phyloP scores from a whole-genome alignment of 495 filamentous ascomycete species.

The Hypoxylon rickii region DNA sequence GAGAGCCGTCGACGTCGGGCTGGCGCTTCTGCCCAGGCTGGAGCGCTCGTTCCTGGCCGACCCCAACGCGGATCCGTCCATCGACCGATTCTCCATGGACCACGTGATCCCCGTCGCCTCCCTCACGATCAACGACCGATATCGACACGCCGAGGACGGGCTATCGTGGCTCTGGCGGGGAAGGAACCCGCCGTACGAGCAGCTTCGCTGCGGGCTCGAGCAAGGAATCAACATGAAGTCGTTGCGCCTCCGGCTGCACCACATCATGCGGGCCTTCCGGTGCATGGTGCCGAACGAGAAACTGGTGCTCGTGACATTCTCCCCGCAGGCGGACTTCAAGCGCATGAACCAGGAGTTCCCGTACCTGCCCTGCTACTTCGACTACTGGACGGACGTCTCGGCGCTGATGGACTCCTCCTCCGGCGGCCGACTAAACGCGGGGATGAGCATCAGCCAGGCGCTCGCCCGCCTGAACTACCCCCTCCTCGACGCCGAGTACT shows the following conservation, averaged over 20 bases:
- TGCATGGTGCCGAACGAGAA: not conserved
- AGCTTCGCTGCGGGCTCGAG: not conserved
- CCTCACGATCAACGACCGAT: not conserved
- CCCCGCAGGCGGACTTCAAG: constrained; percentile 1
- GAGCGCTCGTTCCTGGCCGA: not conserved
- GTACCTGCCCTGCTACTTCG: not conserved
- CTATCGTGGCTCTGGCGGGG: not conserved
- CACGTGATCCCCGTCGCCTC: not conserved
- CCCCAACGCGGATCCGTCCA: not conserved
- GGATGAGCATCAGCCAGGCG: not conserved
- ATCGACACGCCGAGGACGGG: not conserved
- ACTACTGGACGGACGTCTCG: constrained; percentile 8
- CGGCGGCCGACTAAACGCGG: not conserved
- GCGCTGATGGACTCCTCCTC: not conserved
- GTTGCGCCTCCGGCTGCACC: not conserved
- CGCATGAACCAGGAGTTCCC: not conserved
- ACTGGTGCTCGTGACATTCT: constrained; percentile 2
- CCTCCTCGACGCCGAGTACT: not conserved
- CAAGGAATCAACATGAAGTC: not conserved
- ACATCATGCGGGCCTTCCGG: not conserved
- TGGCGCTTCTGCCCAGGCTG: constrained; percentile 14
- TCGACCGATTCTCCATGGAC: not conserved
- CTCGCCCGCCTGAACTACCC: not conserved
- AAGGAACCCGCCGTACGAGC: not conserved
- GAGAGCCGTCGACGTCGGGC: not conserved